Conservation (phyloP, 176 grass and related monocot genomes). For the Otatea glauca region DNA sequence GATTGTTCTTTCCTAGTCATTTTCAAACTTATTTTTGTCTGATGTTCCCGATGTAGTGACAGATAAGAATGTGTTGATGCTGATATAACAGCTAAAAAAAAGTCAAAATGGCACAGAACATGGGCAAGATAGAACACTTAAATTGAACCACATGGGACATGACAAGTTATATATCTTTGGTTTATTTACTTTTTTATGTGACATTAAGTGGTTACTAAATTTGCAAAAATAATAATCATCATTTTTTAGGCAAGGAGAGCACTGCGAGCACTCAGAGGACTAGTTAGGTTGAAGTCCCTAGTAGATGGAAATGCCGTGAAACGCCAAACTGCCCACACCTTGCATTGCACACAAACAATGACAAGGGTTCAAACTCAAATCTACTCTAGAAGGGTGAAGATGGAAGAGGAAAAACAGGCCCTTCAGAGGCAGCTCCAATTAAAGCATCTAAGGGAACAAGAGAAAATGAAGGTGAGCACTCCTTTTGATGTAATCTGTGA, state of each 20-base stretch:
- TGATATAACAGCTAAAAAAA: slow-evolving; percentile 30
- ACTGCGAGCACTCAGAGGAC: slow-evolving; percentile 72
- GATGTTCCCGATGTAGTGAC: slow-evolving; percentile 36
- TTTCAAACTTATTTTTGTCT: slow-evolving; percentile 27
- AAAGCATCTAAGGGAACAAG: slow-evolving; percentile 75
- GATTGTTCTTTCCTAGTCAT: slow-evolving; percentile 37
- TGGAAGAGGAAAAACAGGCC: slow-evolving; percentile 84
- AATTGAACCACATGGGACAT: not conserved
- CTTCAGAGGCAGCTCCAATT: slow-evolving; percentile 80
- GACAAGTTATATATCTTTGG: not conserved
- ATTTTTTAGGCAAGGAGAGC: slow-evolving; percentile 79
- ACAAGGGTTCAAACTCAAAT: slow-evolving; percentile 84
- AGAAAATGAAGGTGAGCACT: slow-evolving; percentile 74
- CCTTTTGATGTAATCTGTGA: slow-evolving; percentile 11
- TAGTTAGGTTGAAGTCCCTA: slow-evolving; percentile 77
- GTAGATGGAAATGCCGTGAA: slow-evolving; percentile 83
- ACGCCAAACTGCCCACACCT: slow-evolving; percentile 73
- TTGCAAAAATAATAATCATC: not conserved
- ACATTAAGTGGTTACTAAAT: slow-evolving; percentile 27
- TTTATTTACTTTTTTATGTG: slow-evolving; percentile 25
- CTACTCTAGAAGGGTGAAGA: slow-evolving; percentile 72
- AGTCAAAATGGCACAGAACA: not conserved
- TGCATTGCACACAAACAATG: slow-evolving; percentile 72
- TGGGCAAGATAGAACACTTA: slow-evolving; percentile 1
- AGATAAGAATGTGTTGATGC: slow-evolving; percentile 6